Evolutionary conservation across 2,329 filamentous ascomycete species (phyloP), one percentile per base, ranked within the genome.

Genomic region (Fusarium clavum): DNA sequence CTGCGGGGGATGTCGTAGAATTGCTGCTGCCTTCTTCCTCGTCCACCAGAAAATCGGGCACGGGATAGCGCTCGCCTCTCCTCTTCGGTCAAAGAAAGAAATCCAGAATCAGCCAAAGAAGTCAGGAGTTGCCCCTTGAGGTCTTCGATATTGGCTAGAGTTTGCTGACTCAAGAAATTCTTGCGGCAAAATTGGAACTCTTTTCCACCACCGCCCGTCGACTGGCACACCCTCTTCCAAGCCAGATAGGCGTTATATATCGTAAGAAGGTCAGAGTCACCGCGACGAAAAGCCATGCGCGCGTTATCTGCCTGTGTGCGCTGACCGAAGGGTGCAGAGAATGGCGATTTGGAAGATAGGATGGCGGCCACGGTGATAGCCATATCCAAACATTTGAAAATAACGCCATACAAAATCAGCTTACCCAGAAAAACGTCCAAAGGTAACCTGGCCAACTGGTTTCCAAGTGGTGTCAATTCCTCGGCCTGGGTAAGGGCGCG

Each of bases 391-490:
- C 95, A 98, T 75, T 91, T 92, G 82, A 98, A 98, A 41, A 97
- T 89, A 7, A 90, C 90, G 1, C 94, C 94, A 38, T 97, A 87
- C 7, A 99, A 85, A 47, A 98, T 93, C 40, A 99, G 87, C 79
- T 99, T 99, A 20, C 95, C 95, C 2, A 99, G 85, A 79, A 97
- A 97, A 13, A 98, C 95, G 77, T 99, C 96, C 3, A 99, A 83
- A 2, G 96, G 96, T 10, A 99, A 81, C 67, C 94, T 92, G 3
- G 96, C 94, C 30, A 99, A 86, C 77, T 98, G 94, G 45, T 90
- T 85, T 7, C 96, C 96, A 18, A 99, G 85, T 2, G 94, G 89
- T 1, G 96, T 99, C 44, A 99, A 83, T 54, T 95, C 92, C 79
- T 99, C 96, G 5, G 84, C 82, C 13, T 88, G 79, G 0, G 94